Evolutionary conservation across 208 protist species (phyloP).

Genomic region (Leptomonas seymouri): DNA sequence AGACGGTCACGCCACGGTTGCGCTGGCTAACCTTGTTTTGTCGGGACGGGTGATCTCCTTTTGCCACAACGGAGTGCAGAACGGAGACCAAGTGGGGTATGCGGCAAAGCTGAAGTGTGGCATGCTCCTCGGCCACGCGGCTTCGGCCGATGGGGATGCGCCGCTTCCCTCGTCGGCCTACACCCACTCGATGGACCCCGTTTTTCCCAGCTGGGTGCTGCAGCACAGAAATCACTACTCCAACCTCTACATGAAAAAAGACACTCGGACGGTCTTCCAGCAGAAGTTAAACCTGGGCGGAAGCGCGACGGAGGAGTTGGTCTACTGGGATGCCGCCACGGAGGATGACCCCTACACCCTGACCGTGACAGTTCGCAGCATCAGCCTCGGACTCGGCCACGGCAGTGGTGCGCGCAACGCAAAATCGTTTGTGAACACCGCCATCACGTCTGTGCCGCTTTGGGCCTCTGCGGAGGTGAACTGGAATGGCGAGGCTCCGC

Average conservation of each 20-base stretch:
- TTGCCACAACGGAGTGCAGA: conserved; percentile 39
- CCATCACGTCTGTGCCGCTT: conserved; percentile 54
- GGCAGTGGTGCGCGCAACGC: conserved; percentile 19
- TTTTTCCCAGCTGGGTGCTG: conserved; percentile 81
- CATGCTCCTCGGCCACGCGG: conserved; percentile 33
- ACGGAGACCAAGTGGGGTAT: conserved; percentile 39
- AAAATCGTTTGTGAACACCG: conserved; percentile 53
- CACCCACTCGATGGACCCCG: conserved; percentile 44
- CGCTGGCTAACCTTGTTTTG: conserved; percentile 59
- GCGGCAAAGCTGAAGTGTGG: conserved; percentile 30
- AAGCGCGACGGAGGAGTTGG: conserved; percentile 48
- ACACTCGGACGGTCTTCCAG: conserved; percentile 59
- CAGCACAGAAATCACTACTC: conserved; percentile 54
- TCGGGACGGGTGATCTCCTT: conserved; percentile 37
- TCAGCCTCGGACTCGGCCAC: conserved; percentile 7
- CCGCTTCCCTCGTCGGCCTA: conserved; percentile 10
- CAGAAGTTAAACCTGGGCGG: conserved; percentile 54
- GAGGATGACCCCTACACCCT: conserved; percentile 57
- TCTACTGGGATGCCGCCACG: conserved; percentile 72
- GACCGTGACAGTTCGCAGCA: conserved; percentile 43
- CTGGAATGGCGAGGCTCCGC: conserved; percentile 66
- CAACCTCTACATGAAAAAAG: conserved; percentile 75
- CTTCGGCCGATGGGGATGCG: neutral
- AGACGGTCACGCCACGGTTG: conserved; percentile 43
- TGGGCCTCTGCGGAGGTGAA: conserved; percentile 58